These are phyloP conservation scores for Colletotrichum costaricense DNA, from an alignment of 2,329 filamentous ascomycete genomes.

Conservation along the genomic window DNA sequence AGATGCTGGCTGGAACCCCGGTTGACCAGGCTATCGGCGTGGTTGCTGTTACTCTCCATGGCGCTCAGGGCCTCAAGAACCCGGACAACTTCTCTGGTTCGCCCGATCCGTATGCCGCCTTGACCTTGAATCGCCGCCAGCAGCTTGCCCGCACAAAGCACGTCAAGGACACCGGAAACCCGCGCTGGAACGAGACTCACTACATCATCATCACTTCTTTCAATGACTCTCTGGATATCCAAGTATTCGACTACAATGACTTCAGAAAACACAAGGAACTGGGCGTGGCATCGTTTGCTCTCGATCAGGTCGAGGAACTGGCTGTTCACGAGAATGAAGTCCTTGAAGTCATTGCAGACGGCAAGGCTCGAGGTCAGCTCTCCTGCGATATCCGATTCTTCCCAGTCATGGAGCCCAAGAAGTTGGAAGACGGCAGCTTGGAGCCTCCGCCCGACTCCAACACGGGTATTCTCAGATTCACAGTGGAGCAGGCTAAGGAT, in stretches of 20 bases:
- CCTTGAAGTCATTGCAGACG: conserved; percentile 85
- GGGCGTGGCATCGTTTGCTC: conserved; percentile 83
- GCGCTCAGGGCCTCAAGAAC: conserved; percentile 93
- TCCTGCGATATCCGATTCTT: conserved; percentile 92
- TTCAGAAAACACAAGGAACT: conserved; percentile 97
- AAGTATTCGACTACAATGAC: conserved; percentile 93
- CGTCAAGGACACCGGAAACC: conserved; percentile 84
- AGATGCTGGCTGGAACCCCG: conserved; percentile 94
- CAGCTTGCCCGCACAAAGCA: conserved; percentile 91
- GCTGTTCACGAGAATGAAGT: conserved; percentile 85
- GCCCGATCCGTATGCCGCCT: conserved; percentile 87
- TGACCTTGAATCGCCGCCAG: conserved; percentile 86
- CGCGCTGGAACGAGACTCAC: conserved; percentile 95
- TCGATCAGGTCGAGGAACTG: conserved; percentile 84
- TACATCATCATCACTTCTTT: conserved; percentile 95
- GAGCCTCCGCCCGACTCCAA: conserved; percentile 89
- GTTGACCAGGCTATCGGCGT: conserved; percentile 98
- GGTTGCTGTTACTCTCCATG: conserved; percentile 89
- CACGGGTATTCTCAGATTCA: conserved; percentile 94
- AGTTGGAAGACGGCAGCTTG: conserved; percentile 79
- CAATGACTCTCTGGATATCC: conserved; percentile 86
- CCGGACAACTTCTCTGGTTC: conserved; percentile 92
- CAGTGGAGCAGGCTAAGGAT: conserved; percentile 95
- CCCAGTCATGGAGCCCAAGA: conserved; percentile 82
- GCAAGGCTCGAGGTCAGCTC: conserved; percentile 84